phyloP scores from a whole-genome alignment of 1,139 yeast species.

The Geotrichum restrictum region DNA sequence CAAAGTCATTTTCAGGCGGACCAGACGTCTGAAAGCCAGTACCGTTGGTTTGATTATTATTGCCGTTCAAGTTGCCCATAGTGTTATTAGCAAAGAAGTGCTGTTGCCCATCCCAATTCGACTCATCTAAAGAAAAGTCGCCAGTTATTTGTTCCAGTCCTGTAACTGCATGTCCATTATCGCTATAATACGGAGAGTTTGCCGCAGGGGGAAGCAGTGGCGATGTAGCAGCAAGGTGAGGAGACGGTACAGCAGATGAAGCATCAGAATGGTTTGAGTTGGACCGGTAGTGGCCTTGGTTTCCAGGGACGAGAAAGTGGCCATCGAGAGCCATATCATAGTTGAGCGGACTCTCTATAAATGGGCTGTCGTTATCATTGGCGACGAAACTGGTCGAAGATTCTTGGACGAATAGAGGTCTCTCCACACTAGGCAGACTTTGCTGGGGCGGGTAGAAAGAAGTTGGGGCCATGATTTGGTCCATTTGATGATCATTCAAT shows the following conservation, averaged over 20 bases:
- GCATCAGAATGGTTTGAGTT: constrained; percentile 23
- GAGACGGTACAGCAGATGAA: constrained; percentile 23
- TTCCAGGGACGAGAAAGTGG: constrained; percentile 20
- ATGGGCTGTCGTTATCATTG: not conserved
- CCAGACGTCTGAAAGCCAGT: not conserved
- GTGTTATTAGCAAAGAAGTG: not conserved
- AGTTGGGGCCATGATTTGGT: constrained; percentile 1
- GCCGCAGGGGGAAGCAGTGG: constrained; percentile 19
- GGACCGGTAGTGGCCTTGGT: constrained; percentile 22
- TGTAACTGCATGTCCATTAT: constrained; percentile 5
- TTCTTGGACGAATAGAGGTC: not conserved
- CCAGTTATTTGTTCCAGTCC: constrained; percentile 15
- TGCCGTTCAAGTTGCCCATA: not conserved
- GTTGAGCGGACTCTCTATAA: not conserved
- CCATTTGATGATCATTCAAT: not conserved
- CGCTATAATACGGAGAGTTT: constrained; percentile 25
- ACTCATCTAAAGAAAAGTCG: constrained; percentile 14
- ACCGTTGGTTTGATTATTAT: not conserved
- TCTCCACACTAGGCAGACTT: not conserved
- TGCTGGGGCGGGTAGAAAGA: not conserved
- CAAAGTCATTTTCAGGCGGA: not conserved
- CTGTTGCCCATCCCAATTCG: not conserved
- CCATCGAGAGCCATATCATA: constrained; percentile 5
- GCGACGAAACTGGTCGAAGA: not conserved
- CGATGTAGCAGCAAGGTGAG: constrained; percentile 14